phyloP scores from a whole-genome alignment of 306 rosid species.

The Begonia masoniana region DNA sequence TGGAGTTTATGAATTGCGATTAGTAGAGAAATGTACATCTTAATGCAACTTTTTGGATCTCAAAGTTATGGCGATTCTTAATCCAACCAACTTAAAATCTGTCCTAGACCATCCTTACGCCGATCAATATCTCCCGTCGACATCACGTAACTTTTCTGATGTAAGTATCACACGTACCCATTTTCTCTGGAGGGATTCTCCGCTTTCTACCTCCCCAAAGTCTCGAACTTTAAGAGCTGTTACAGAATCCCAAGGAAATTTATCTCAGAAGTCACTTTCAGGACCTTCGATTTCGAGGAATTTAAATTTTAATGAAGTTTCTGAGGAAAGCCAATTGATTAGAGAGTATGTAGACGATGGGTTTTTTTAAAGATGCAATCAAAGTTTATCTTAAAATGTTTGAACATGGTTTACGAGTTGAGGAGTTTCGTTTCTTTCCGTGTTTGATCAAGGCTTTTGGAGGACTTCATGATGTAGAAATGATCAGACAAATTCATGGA shows the following conservation, averaged over 20 bases:
- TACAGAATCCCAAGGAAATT: slow-evolving; percentile 4
- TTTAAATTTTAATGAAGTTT: slow-evolving; percentile 11
- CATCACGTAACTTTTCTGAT: too few relatives aligned
- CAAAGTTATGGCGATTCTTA: too few relatives aligned
- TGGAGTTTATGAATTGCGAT: too few relatives aligned
- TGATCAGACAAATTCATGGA: slow-evolving; percentile 24
- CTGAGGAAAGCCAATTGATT: slow-evolving; percentile 4
- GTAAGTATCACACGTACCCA: too few relatives aligned
- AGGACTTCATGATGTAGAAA: slow-evolving; percentile 11
- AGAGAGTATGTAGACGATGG: too few relatives aligned
- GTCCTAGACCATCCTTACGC: too few relatives aligned
- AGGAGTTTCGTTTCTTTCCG: slow-evolving; percentile 21
- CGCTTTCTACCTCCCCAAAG: slow-evolving; percentile 28
- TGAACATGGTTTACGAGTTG: slow-evolving; percentile 16
- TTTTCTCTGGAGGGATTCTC: too few relatives aligned
- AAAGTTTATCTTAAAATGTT: slow-evolving; percentile 16
- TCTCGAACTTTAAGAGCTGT: slow-evolving; percentile 1
- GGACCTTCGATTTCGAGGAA: slow-evolving; percentile 8
- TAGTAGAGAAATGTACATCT: too few relatives aligned
- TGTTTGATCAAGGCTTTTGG: slow-evolving; percentile 31
- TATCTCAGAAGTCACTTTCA: slow-evolving; percentile 6
- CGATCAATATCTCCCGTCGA: too few relatives aligned
- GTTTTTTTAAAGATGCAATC: slow-evolving; percentile 7
- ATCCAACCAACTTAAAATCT: too few relatives aligned
- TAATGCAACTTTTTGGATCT: too few relatives aligned